Conservation (phyloP, 169 alveolate genomes). For the Plasmodium billcollinsi region DNA sequence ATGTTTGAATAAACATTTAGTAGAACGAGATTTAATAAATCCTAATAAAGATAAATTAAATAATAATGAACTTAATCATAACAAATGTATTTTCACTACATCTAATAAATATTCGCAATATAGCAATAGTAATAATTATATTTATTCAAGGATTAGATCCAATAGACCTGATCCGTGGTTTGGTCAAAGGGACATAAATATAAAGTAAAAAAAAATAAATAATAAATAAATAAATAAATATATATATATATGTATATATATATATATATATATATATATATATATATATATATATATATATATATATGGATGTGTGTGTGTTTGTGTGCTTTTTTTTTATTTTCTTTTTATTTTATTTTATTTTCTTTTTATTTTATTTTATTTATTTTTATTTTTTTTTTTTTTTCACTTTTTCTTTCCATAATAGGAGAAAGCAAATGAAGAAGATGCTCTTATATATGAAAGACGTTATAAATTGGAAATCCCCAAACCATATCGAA, state of each 20-base stretch:
- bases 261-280: too few relatives aligned
- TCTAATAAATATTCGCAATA: background rate
- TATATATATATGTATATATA: background rate
- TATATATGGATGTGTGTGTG: background rate
- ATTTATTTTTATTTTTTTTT: background rate
- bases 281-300: too few relatives aligned
- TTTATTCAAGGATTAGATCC: background rate
- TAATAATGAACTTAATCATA: background rate
- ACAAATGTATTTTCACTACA: background rate
- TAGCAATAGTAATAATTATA: background rate
- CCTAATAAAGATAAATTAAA: slow-evolving; percentile 22
- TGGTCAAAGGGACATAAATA: slow-evolving; percentile 44
- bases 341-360: background rate
- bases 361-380: background rate
- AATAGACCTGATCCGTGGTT: slow-evolving; percentile 50
- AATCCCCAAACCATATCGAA: slow-evolving; percentile 38
- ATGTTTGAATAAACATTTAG: slow-evolving; percentile 42
- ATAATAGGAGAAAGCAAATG: slow-evolving; percentile 54
- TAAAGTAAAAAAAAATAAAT: slow-evolving; percentile 4
- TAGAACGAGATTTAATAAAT: slow-evolving; percentile 53
- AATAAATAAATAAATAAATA: background rate
- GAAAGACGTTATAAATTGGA: slow-evolving; percentile 66
- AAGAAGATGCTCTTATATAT: slow-evolving; percentile 70
- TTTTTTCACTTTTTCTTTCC: background rate
- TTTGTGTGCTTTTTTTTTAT: background rate